Base-by-base conservation (phyloP, 2,329 filamentous ascomycete species). In the Penicillium sp. region DNA sequence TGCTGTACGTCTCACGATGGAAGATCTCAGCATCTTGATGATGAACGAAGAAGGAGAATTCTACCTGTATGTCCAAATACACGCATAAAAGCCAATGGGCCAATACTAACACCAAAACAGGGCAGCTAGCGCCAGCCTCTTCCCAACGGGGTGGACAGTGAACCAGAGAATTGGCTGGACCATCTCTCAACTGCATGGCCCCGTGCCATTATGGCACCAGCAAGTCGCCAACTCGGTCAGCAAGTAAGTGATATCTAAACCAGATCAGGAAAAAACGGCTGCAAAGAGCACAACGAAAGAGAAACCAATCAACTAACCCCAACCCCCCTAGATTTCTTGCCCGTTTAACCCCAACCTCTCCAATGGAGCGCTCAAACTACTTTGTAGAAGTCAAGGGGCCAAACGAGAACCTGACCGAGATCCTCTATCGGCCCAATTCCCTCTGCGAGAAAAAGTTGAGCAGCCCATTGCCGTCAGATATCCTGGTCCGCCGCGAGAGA, bases 61-160 rank as follows among this genome's bases (percentile, higher is more conserved):
- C 58, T 77, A 77, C 50, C 63, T 83, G 77, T 75, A 69, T 65
- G 74, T 67, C 3, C 14, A 19, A n/a, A 14, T 5, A 22, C 8
- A 22, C 8, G 11, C 22, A 28, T 31, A 3, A 7, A 37, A 41
- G 12, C 11, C 35, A n/a, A 45, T 11, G 8, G 4, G 8, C 17
- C 9, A 31, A 38, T n/a, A 16, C 54, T 58, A 36, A 62, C 41
- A n/a, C 10, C 22, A 25, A 36, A 36, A 19, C 53, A 80, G 78
- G 28, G 72, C 75, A 51, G 80, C 80, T 25, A 80, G 78, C 43
- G 80, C 80, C 5, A 82, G 78, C 14, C 68, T 82, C 5, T 82
- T 82, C 59, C 81, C 80, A 1, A 77, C 80, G 0, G 81, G 81
- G 8, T 83, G 80, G 79, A 75, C 75, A 22, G 72, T 82, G 12